Evolutionary conservation across 73 alveolate species (phyloP).

Genomic region (Tetrahymena borealis): DNA sequence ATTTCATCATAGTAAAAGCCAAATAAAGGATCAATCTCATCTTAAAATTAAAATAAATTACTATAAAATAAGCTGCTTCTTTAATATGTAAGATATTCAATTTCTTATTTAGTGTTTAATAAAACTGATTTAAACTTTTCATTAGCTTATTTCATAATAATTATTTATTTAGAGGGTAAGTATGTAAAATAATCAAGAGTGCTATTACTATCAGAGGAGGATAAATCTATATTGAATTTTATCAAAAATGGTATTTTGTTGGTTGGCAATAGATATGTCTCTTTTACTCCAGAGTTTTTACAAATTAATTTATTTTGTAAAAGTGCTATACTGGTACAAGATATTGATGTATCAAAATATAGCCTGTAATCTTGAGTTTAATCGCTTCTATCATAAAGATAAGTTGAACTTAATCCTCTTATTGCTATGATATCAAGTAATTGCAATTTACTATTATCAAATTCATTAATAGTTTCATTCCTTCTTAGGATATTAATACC

Average conservation of each 20-base stretch:
- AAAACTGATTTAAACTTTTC: background rate
- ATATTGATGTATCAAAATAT: background rate
- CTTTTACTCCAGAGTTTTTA: background rate
- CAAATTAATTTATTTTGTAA: background rate
- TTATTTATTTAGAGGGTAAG: background rate
- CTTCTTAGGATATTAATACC: background rate
- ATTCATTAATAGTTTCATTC: background rate
- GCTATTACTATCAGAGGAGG: background rate
- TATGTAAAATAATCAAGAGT: background rate
- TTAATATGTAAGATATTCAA: background rate
- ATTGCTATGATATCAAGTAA: background rate
- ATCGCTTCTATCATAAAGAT: background rate
- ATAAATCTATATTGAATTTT: background rate
- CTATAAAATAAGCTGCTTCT: background rate
- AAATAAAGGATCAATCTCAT: background rate
- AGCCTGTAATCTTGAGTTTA: background rate
- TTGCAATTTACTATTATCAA: background rate
- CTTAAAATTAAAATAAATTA: background rate
- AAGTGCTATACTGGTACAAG: background rate
- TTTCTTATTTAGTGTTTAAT: background rate
- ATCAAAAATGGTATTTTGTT: background rate
- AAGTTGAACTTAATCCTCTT: background rate
- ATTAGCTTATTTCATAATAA: background rate
- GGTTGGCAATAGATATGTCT: background rate
- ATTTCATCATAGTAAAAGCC: background rate